Conservation (phyloP, 306 rosid genomes). For the Cicer bijugum region DNA sequence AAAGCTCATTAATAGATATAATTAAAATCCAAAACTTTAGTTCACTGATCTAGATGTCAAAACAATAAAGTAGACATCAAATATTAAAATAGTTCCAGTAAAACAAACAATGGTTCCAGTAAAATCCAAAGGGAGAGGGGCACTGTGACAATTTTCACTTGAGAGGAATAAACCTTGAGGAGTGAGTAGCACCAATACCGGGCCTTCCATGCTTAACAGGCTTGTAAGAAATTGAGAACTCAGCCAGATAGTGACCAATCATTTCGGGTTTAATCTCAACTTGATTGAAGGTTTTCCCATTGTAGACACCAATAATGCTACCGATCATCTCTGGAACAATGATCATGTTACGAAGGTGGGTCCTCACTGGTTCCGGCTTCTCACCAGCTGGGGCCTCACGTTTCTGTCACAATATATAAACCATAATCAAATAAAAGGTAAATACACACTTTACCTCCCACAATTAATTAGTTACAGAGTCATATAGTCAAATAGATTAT, state of each 20-base stretch:
- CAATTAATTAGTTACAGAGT: neutral
- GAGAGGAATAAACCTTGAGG: slow-evolving; percentile 95
- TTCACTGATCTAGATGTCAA: slow-evolving; percentile 21
- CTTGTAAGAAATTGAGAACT: slow-evolving; percentile 94
- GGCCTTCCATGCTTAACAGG: slow-evolving; percentile 97
- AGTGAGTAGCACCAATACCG: slow-evolving; percentile 98
- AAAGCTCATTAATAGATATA: neutral
- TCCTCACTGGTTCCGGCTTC: slow-evolving; percentile 88
- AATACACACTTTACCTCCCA: neutral
- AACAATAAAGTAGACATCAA: slow-evolving; percentile 21
- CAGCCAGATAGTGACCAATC: slow-evolving; percentile 82
- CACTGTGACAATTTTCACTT: slow-evolving; percentile 55
- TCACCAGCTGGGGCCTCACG: slow-evolving; percentile 90
- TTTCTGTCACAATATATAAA: slow-evolving; percentile 57
- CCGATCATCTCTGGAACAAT: slow-evolving; percentile 61
- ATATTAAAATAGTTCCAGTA: neutral
- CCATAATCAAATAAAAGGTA: neutral
- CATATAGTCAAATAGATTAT: neutral
- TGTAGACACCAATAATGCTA: slow-evolving; percentile 54
- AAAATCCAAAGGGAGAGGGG: neutral
- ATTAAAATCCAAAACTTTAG: slow-evolving; percentile 22
- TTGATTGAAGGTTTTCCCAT: slow-evolving; percentile 59
- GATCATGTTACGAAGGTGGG: slow-evolving; percentile 77
- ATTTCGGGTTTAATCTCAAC: slow-evolving; percentile 65
- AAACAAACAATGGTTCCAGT: slow-evolving; percentile 5